A percentile compares a stretch with the other conserved stretches of the same genome.
These are phyloP conservation scores for Oemleria cerasiformis DNA, from an alignment of 306 rosid species.

Conservation along the genomic window DNA sequence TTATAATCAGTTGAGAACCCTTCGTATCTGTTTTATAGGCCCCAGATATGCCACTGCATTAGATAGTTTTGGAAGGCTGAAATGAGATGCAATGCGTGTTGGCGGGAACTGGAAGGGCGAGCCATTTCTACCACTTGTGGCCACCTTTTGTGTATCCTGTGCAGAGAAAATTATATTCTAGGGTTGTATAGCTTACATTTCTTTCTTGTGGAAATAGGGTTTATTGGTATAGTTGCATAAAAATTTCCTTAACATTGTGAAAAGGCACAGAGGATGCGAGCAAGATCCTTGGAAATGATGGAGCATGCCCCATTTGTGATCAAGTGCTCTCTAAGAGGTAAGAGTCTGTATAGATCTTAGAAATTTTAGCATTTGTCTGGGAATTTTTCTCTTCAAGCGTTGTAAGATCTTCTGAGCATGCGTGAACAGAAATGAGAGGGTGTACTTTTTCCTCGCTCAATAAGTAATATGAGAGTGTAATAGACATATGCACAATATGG, in stretches of 20 bases:
- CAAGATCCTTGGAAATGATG: conserved; percentile 86
- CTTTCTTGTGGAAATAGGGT: conserved; percentile 4
- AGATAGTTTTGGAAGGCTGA: conserved; percentile 40
- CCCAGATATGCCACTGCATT: conserved; percentile 32
- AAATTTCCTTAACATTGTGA: conserved; percentile 44
- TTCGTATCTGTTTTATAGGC: conserved; percentile 26
- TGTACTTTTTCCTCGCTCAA: neutral
- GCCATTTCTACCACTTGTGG: conserved; percentile 92
- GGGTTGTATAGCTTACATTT: conserved; percentile 5
- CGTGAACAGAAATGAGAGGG: conserved; percentile 13
- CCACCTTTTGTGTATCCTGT: conserved; percentile 87
- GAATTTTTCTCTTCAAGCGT: conserved; percentile 7
- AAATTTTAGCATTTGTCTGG: conserved; percentile 1
- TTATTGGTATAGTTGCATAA: conserved; percentile 1
- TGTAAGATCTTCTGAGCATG: neutral
- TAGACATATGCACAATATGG: neutral
- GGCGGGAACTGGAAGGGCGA: conserved; percentile 96
- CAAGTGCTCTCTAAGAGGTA: conserved; percentile 99
- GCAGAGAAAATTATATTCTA: conserved; percentile 11
- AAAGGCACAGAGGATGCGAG: conserved; percentile 94
- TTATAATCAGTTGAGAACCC: conserved; percentile 15
- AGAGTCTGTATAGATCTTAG: neutral
- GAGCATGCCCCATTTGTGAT: conserved; percentile 94
- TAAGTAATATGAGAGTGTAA: neutral
- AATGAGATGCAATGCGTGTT: conserved; percentile 99